phyloP scores from a whole-genome alignment of 768 basidiomycete genomes.

The Boletus huronensis region DNA sequence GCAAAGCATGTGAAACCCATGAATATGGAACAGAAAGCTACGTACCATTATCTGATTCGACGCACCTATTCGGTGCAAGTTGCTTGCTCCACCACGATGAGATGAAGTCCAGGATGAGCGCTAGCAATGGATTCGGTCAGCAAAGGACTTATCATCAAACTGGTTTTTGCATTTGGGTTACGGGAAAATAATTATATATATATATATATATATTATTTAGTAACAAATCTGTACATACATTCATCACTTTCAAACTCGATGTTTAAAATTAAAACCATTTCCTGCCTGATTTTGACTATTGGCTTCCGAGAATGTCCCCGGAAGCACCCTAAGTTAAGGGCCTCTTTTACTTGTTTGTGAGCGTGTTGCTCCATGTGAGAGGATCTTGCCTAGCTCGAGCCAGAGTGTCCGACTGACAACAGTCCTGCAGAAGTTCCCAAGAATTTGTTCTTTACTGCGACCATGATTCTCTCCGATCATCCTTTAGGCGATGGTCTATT shows the following conservation, averaged over 20 bases:
- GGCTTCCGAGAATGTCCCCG: neutral
- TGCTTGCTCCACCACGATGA: neutral
- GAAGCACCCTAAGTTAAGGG: no score
- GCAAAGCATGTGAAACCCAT: neutral
- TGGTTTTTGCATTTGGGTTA: neutral
- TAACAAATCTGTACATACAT: neutral
- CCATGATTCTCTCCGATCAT: neutral
- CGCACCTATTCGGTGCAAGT: neutral
- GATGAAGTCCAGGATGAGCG: neutral
- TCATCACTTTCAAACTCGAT: neutral
- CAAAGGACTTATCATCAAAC: neutral
- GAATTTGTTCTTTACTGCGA: neutral
- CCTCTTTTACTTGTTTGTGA: neutral
- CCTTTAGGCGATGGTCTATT: neutral
- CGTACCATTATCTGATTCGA: slow-evolving; percentile 17
- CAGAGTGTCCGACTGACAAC: neutral
- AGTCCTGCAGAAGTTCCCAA: neutral
- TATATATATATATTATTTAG: no score
- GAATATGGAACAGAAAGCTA: neutral
- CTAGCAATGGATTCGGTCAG: neutral
- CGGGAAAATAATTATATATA: no score
- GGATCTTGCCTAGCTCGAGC: neutral
- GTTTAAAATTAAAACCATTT: neutral
- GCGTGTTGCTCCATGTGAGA: neutral
- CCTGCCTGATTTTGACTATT: neutral